Conservation (phyloP, 768 basidiomycete genomes). For the Boletus eberwhitei region DNA sequence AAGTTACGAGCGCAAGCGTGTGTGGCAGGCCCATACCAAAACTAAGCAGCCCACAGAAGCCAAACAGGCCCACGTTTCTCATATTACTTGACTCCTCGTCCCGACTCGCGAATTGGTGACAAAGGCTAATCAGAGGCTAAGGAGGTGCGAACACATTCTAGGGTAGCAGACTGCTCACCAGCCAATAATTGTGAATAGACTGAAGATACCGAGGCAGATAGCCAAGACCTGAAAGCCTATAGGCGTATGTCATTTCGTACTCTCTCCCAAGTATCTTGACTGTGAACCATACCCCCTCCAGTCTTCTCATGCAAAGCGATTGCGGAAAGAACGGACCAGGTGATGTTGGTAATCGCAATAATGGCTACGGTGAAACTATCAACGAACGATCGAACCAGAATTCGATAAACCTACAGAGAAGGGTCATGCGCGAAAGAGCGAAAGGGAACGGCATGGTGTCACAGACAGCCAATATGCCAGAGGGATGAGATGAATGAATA, state of each 20-base stretch:
- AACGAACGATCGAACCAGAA: background rate
- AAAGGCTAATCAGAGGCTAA: constrained; percentile 8
- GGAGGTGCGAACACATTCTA: background rate
- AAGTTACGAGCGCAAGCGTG: background rate
- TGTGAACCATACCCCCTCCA: constrained; percentile 19
- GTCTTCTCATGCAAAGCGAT: constrained; percentile 19
- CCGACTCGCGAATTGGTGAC: constrained; percentile 7
- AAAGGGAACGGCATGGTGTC: constrained; percentile 28
- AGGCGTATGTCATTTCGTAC: background rate
- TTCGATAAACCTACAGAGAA: constrained; percentile 16
- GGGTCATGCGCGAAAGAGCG: constrained; percentile 15
- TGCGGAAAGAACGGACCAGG: constrained; percentile 14
- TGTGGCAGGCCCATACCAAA: constrained; percentile 11
- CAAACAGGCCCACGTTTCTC: constrained; percentile 24
- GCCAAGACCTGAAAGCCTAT: constrained; percentile 23
- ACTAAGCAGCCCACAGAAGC: constrained; percentile 14
- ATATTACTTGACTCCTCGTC: constrained; percentile 21
- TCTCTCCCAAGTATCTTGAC: background rate
- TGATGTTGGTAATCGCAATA: constrained; percentile 13
- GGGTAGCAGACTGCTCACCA: constrained; percentile 13
- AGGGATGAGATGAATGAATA: constrained; percentile 4
- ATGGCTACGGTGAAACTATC: constrained; percentile 11
- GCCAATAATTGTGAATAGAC: constrained; percentile 12
- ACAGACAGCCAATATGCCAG: constrained; percentile 17
- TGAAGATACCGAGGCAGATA: constrained; percentile 11